A percentile compares a stretch with the other conserved stretches of the same genome.
These are phyloP conservation scores for Aureoboletus auriporus DNA, from an alignment of 768 basidiomycete species.

Conservation along the genomic window DNA sequence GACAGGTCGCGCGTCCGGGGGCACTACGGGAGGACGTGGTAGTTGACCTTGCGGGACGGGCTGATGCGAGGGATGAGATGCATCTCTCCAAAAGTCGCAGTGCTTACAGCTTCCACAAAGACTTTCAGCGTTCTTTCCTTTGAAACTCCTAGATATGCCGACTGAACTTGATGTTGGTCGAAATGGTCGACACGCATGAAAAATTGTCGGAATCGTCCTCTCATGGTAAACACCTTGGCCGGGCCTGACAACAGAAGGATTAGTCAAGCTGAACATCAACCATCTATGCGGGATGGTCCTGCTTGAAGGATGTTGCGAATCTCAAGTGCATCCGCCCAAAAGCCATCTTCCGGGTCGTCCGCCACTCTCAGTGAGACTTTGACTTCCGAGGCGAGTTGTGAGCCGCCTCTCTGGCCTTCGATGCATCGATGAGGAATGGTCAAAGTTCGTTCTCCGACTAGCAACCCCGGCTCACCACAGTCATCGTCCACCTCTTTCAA, in stretches of 20 bases:
- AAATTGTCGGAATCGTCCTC: slow-evolving; percentile 66
- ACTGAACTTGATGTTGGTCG: slow-evolving; percentile 44
- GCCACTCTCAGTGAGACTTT: slow-evolving; percentile 50
- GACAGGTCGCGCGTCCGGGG: slow-evolving; percentile 6
- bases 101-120: slow-evolving; percentile 55
- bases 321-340: slow-evolving; percentile 69
- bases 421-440: no score
- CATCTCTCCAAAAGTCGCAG: neutral
- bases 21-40: slow-evolving; percentile 18
- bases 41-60: slow-evolving; percentile 24
- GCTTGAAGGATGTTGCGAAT: slow-evolving; percentile 55
- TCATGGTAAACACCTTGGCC: slow-evolving; percentile 60
- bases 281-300: slow-evolving; percentile 66
- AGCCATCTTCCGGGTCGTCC: slow-evolving; percentile 50
- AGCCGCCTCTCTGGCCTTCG: no score
- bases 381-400: slow-evolving; percentile 64
- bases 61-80: slow-evolving; percentile 15
- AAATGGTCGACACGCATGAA: slow-evolving; percentile 60
- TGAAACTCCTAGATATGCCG: slow-evolving; percentile 56
- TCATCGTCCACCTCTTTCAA: no score
- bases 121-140: slow-evolving; percentile 53
- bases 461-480: no score
- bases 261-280: slow-evolving; percentile 30
- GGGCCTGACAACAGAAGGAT: slow-evolving; percentile 41
- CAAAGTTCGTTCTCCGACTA: no score